A percentile compares a stretch with the other conserved stretches of the same genome.
Conservation (phyloP, 1,284 basidiomycete genomes). For the Tilletia walkeri region DNA sequence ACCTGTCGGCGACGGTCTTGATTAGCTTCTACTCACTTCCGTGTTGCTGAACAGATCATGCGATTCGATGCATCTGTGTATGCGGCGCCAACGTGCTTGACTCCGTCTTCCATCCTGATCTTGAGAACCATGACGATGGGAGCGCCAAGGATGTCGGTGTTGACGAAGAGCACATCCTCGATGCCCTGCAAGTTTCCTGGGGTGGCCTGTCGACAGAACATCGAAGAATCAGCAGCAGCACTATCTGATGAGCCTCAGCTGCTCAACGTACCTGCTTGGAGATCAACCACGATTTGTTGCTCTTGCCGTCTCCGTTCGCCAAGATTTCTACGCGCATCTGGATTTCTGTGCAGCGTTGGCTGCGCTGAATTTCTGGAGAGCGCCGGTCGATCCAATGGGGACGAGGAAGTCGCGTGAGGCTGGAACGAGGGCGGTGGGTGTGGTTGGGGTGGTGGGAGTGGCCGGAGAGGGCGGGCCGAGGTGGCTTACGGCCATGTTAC, state of each 20-base stretch:
- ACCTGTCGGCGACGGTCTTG: conserved; percentile 16
- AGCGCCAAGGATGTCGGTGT: conserved; percentile 76
- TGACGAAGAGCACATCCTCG: conserved; percentile 86
- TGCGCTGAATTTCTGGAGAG: conserved; percentile 46
- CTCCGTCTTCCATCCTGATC: conserved; percentile 64
- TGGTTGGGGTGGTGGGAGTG: conserved; percentile 7
- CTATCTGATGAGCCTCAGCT: not conserved
- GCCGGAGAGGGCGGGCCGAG: conserved; percentile 2
- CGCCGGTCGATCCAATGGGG: conserved; percentile 47
- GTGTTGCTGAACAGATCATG: conserved; percentile 91
- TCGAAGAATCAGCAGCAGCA: conserved; percentile 24
- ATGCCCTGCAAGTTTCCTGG: conserved; percentile 92
- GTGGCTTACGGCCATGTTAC: not conserved
- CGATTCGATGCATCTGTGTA: conserved; percentile 63
- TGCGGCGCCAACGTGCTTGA: conserved; percentile 61
- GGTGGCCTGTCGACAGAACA: conserved; percentile 63
- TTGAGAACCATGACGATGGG: conserved; percentile 90
- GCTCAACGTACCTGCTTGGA: conserved; percentile 69
- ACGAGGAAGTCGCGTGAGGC: conserved; percentile 41
- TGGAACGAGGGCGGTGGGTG: not conserved
- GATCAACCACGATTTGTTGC: conserved; percentile 69
- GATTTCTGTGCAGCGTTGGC: conserved; percentile 35
- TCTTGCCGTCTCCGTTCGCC: conserved; percentile 59
- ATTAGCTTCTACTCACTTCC: conserved; percentile 64
- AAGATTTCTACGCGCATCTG: conserved; percentile 87